Evolutionary conservation across 75 land plant species (phyloP), one percentile per base, ranked within the genome.

Genomic region (Cupressus sempervirens): DNA sequence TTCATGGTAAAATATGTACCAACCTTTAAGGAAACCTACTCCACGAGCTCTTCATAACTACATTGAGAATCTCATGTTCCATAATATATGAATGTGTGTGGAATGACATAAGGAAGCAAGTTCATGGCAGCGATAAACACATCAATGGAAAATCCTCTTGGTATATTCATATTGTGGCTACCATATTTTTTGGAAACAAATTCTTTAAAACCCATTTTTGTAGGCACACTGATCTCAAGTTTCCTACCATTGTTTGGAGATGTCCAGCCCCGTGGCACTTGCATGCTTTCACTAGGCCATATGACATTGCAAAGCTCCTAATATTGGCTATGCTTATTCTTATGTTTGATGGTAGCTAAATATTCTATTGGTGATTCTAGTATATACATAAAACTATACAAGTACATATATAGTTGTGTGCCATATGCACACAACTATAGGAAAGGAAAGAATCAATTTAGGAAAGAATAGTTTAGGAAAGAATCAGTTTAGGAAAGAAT

Each of bases 61-160:
- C 94, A 94, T 83, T 89, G 91, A 5, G 86, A 84, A 11, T 29
- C 45, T 14, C 93, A 92, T 52, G 91, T 82, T 48, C 94, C 94
- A 84, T 88, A 88, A 46, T 79, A 84, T 36, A 50, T 79, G 83
- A 93, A 93, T 77, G 3, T 77, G 85, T 85, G 73, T 65, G 87
- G 92, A 83, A 94, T 86, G 30, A 86, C 77, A 85, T 93, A 93
- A 9, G 91, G 92, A 76, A 90, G 80, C 38, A 88, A 75, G 20
- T 88, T 89, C 48, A 84, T 10, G 6, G 93, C 92, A 79, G 90
- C 93, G 12, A 75, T 41, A 86, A 94, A 94, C 45, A 94, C 91
- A 86, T 93, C 92, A 58, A 92, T 91, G 81, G 93, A 91, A 82
- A 90, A 94, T 73, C 96, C 96, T 52, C 79, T 48, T 2, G 88